phyloP scores from a whole-genome alignment of 2,329 filamentous ascomycete genomes.

The Alternaria solani region DNA sequence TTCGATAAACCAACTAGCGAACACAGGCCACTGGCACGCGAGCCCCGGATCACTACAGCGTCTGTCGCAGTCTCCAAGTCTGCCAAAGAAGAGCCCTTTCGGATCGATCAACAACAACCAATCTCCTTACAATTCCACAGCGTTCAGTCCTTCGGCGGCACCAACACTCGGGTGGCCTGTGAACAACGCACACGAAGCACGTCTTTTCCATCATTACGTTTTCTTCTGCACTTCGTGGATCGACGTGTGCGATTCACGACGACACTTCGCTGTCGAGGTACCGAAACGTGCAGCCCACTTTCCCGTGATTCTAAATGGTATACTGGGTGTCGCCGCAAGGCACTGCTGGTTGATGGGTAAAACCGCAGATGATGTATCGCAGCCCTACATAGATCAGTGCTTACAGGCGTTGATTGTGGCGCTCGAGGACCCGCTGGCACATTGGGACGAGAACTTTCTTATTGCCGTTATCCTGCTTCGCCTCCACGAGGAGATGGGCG shows the following conservation, averaged over 20 bases:
- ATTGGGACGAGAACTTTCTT: conserved; percentile 58
- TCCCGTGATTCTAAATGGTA: conserved; percentile 58
- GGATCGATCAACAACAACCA: conserved; percentile 24
- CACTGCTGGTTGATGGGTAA: conserved; percentile 54
- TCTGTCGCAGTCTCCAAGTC: conserved; percentile 8
- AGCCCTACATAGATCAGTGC: conserved; percentile 57
- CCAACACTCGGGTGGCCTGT: conserved; percentile 36
- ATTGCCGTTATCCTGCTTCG: conserved; percentile 60
- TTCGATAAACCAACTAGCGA: conserved; percentile 11
- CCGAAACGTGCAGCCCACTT: conserved; percentile 57
- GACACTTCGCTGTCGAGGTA: conserved; percentile 56
- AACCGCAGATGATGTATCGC: conserved; percentile 53
- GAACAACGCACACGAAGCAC: conserved; percentile 33
- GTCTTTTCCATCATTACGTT: conserved; percentile 42
- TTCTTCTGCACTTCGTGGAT: conserved; percentile 42
- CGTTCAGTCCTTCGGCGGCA: conserved; percentile 35
- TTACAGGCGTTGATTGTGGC: conserved; percentile 58
- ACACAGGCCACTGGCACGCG: conserved; percentile 16
- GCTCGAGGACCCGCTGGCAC: conserved; percentile 52
- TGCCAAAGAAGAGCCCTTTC: conserved; percentile 24
- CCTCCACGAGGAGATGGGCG: conserved; percentile 58
- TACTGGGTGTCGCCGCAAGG: conserved; percentile 57
- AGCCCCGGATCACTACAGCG: conserved; percentile 23
- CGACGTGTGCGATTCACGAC: conserved; percentile 36
- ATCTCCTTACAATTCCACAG: conserved; percentile 36